Conservation (phyloP, 331 rosid species). For the Phaseolus coccineus region DNA sequence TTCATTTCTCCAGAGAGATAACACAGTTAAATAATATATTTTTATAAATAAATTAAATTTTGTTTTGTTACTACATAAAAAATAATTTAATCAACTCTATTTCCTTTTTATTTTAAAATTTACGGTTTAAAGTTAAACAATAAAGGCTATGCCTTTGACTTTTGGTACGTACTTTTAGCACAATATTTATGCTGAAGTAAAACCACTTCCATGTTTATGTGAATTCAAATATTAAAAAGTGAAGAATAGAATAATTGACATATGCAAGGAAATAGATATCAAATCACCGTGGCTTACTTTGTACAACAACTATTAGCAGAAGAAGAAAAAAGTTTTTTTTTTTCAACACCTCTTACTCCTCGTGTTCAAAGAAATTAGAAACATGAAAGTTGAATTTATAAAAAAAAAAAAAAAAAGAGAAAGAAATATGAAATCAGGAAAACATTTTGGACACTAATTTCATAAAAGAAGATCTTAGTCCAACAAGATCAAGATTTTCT, state of each 20-base stretch:
- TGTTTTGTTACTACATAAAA: too few species aligned
- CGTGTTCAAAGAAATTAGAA: background rate
- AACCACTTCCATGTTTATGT: background rate
- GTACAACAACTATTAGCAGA: background rate
- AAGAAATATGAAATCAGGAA: background rate
- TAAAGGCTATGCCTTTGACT: background rate
- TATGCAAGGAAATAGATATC: background rate
- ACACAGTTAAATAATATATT: too few species aligned
- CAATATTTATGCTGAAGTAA: background rate
- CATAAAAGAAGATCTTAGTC: constrained; percentile 22
- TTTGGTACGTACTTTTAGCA: background rate
- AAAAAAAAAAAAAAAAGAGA: too few species aligned
- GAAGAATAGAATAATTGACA: background rate
- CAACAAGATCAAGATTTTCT: too few species aligned
- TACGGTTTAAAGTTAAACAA: too few species aligned
- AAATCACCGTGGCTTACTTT: background rate
- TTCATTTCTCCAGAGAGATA: too few species aligned
- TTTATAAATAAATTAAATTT: too few species aligned
- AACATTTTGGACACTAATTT: background rate
- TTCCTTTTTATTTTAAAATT: too few species aligned
- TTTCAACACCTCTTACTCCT: background rate
- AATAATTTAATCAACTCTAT: too few species aligned
- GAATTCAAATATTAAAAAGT: background rate
- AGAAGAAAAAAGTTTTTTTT: background rate
- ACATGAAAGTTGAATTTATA: background rate